Percentiles rank a stretch among this genome's conserved stretches.
Evolutionary conservation across 176 grass and related monocot genomes (phyloP).

Genomic region (Avena insularis): DNA sequence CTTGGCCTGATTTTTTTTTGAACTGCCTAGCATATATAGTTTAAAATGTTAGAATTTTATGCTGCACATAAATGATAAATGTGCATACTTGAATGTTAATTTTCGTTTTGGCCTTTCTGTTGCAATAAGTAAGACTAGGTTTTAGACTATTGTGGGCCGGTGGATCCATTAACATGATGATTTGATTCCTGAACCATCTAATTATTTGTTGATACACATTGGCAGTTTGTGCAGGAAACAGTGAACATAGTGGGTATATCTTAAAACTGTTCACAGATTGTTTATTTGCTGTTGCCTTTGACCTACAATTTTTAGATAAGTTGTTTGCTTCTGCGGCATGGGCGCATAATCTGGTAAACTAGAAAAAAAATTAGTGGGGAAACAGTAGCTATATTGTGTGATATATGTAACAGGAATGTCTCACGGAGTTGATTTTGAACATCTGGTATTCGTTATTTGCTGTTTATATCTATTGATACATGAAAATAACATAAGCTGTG

Average conservation of each 20-base stretch:
- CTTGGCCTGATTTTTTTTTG: background rate
- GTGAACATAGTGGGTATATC: background rate
- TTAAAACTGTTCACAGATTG: background rate
- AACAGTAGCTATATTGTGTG: background rate
- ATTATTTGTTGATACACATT: background rate
- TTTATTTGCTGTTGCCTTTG: background rate
- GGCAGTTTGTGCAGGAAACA: slow-evolving; percentile 2
- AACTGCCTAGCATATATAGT: background rate
- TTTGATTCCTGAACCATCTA: background rate
- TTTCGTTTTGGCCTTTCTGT: background rate
- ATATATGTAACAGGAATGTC: background rate
- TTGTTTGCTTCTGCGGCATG: slow-evolving; percentile 5
- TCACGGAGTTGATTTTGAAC: background rate
- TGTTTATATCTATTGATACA: background rate
- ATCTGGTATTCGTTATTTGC: background rate
- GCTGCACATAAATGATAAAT: slow-evolving; percentile 21
- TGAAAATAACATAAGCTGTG: background rate
- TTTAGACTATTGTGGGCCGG: background rate
- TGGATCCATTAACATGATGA: background rate
- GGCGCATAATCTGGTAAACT: background rate
- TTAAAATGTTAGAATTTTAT: background rate
- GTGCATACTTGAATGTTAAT: background rate
- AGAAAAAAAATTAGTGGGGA: background rate
- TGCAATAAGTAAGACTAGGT: background rate
- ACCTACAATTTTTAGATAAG: slow-evolving; percentile 11